These are phyloP conservation scores for Ceratopteris richardii DNA, from an alignment of 75 land plant species.

Conservation along the genomic window DNA sequence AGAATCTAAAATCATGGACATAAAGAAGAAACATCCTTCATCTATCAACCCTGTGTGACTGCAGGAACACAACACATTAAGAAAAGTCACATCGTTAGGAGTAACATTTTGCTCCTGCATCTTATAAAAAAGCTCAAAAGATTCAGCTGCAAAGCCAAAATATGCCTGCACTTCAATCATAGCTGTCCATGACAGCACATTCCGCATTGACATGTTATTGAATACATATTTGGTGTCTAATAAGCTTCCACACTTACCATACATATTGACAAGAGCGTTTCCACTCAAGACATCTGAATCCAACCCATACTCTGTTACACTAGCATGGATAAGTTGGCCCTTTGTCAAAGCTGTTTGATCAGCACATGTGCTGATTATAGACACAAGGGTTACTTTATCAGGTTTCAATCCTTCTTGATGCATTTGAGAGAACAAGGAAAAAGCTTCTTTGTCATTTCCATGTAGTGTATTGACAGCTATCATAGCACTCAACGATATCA, in stretches of 20 bases:
- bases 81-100: conserved; percentile 4
- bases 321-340: neutral
- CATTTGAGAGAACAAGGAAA: conserved; percentile 9
- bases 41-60: conserved; percentile 9
- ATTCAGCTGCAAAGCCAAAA: neutral
- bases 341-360: neutral
- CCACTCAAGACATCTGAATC: neutral
- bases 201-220: neutral
- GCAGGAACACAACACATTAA: neutral
- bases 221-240: neutral
- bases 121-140: neutral
- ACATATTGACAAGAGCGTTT: conserved; percentile 4
- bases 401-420: conserved; percentile 12
- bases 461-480: conserved; percentile 13
- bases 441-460: conserved; percentile 10
- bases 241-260: conserved; percentile 2
- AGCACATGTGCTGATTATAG: neutral
- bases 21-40: neutral
- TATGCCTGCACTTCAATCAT: conserved; percentile 1
- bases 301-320: neutral
- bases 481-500: conserved; percentile 13
- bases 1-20: neutral
- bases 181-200: conserved; percentile 2
- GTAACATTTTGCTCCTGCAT: neutral
- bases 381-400: neutral